phyloP scores from a whole-genome alignment of 2,329 filamentous ascomycete species.

The Aspergillus jensenii region DNA sequence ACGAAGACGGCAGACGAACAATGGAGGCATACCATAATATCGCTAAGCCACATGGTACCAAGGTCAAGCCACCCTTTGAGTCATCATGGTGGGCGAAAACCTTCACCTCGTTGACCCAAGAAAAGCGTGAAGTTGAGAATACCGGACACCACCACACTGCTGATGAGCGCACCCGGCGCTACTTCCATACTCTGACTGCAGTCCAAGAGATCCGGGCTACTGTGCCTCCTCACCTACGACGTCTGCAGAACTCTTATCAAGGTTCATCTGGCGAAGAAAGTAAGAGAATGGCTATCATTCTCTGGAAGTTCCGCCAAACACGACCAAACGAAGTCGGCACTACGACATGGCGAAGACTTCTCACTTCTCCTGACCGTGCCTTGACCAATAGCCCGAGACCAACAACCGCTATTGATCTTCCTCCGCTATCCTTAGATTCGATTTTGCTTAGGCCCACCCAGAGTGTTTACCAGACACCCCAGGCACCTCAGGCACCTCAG shows the following conservation, averaged over 20 bases:
- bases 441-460: constrained; percentile 33
- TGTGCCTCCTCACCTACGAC: constrained; percentile 23
- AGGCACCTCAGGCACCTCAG: constrained; percentile 24
- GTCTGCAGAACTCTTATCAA: constrained; percentile 28
- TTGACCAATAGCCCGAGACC: constrained; percentile 39
- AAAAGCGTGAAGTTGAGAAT: constrained; percentile 39
- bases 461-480: constrained; percentile 29
- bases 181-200: constrained; percentile 43
- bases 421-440: constrained; percentile 37
- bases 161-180: constrained; percentile 36
- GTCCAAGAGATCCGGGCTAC: constrained; percentile 47
- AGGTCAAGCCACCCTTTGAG: constrained; percentile 44
- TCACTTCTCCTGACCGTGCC: constrained; percentile 37
- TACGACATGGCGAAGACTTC: constrained; percentile 46
- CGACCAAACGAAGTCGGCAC: constrained; percentile 39
- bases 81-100: constrained; percentile 46
- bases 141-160: constrained; percentile 34
- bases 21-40: constrained; percentile 34
- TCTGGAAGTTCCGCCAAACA: constrained; percentile 50
- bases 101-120: constrained; percentile 44
- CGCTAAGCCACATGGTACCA: constrained; percentile 36
- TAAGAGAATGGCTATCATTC: constrained; percentile 43
- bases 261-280: constrained; percentile 27
- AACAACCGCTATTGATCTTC: constrained; percentile 32
- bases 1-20: constrained; percentile 36